Base-by-base conservation (phyloP, 1,139 yeast species). In the Blastobotrys aristatus region DNA sequence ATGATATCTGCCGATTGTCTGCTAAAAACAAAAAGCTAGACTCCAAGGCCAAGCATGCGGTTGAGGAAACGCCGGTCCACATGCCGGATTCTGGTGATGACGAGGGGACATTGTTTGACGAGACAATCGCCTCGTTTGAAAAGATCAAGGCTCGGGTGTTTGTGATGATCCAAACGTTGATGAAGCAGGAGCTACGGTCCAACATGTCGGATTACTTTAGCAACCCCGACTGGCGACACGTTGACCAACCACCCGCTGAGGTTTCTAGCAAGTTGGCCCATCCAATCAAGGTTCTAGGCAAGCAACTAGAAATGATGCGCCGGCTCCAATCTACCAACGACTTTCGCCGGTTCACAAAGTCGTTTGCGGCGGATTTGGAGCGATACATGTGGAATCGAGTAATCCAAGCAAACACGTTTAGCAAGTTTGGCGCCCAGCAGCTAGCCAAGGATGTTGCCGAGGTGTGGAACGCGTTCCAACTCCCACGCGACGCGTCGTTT, bases 341-440 rank as follows among this genome's bases (percentile, higher is more conserved):
- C 49, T 43, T 53, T 21, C 47, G 51, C 8, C 60, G 60, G 27
- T 48, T 71, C 11, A 38, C 57, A 8, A 53, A 64, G 14, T 55
- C 57, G 8, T 64, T 82, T 2, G 72, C 83, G 0, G 62, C 71
- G 6, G 65, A 73, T 1, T 58, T 84, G 22, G 74, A 81, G 8
- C 66, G 66, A 26, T 72, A 79, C 40, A 64, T 82, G 52, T 70
- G 74, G 58, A 84, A 80, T 53, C 77, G 78, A 48, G 73, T 84
- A 43, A 69, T 84, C 42, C 79, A 82, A 52, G 76, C 81, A 44
- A 84, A 84, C 60, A 75, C 72, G 53, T 88, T 88, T 64, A 75
- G 74, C 39, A 53, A 58, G 13, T 43, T 53, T 1, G 95, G 95
- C 0, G 74, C 80, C 1, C 56, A 57, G 6, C 90, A 84, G 58